Conservation (phyloP, 2,329 filamentous ascomycete species). For the Aspergillus fructus region DNA sequence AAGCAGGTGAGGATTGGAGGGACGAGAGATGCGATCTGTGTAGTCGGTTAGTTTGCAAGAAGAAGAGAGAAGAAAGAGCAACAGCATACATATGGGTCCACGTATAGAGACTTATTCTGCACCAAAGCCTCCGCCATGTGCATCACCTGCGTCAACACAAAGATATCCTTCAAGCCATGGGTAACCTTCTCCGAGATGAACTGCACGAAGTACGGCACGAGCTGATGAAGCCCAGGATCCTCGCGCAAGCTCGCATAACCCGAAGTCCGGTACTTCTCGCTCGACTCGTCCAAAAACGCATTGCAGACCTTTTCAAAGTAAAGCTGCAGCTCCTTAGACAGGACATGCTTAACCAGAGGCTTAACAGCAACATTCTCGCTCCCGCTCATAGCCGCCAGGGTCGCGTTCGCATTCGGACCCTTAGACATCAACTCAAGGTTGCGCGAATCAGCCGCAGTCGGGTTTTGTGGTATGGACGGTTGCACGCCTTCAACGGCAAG, state of each 20-base stretch:
- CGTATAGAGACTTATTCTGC: constrained; percentile 76
- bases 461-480: constrained; percentile 94
- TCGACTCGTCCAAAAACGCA: constrained; percentile 82
- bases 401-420: constrained; percentile 81
- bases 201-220: constrained; percentile 94
- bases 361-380: constrained; percentile 82
- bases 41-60: constrained; percentile 17
- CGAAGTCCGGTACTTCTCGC: constrained; percentile 81
- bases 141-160: constrained; percentile 89
- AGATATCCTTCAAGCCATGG: constrained; percentile 85
- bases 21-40: constrained; percentile 65
- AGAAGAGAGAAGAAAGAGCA: background rate
- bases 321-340: constrained; percentile 92
- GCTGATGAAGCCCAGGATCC: constrained; percentile 90
- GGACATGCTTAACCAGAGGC: constrained; percentile 89
- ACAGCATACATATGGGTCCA: constrained; percentile 62
- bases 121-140: constrained; percentile 81
- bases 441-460: constrained; percentile 78
- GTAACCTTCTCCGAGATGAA: constrained; percentile 96
- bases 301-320: constrained; percentile 95
- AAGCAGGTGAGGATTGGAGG: constrained; percentile 90
- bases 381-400: constrained; percentile 77
- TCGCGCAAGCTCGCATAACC: constrained; percentile 81
- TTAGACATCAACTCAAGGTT: constrained; percentile 86
- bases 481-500: constrained; percentile 96